Percentiles rank a stretch among this genome's conserved stretches.
phyloP scores from a whole-genome alignment of 352 stramenopile species.

The Phytopythium mirpurense region DNA sequence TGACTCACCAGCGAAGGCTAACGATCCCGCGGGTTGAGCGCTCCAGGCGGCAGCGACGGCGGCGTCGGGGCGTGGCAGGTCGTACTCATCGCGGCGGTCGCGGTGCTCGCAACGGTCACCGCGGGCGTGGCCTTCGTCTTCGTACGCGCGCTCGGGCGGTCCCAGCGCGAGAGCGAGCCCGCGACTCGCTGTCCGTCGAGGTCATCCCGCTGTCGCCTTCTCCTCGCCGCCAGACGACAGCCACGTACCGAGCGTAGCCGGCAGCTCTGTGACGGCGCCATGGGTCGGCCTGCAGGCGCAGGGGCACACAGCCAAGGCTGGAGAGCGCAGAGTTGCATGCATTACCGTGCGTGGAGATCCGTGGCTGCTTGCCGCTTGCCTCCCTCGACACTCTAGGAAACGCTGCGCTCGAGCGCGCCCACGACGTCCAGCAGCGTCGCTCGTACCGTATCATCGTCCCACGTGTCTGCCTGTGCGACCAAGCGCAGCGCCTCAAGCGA shows the following conservation, averaged over 20 bases:
- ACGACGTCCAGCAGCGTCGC: conserved; percentile 30
- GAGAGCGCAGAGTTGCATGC: too few relatives aligned
- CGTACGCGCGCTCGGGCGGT: background rate
- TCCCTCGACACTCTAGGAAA: background rate
- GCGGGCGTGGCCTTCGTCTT: conserved; percentile 1
- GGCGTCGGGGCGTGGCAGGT: background rate
- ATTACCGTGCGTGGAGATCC: background rate
- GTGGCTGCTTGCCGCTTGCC: background rate
- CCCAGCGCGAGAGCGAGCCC: background rate
- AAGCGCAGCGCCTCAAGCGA: conserved; percentile 22
- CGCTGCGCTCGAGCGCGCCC: conserved; percentile 14
- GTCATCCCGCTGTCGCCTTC: background rate
- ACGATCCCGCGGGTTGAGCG: too few relatives aligned
- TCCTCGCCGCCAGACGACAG: background rate
- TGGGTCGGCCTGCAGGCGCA: too few relatives aligned
- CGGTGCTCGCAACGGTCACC: background rate
- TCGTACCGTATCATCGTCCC: conserved; percentile 24
- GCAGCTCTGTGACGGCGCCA: background rate
- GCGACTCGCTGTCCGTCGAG: background rate
- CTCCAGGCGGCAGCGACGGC: background rate
- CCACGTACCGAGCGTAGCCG: background rate
- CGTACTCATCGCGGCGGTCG: background rate
- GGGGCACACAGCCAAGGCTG: too few relatives aligned
- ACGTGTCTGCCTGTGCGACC: conserved; percentile 26
- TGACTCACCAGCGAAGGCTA: too few relatives aligned